Conservation (phyloP, 495 filamentous ascomycete genomes). For the Penicillium canescens region DNA sequence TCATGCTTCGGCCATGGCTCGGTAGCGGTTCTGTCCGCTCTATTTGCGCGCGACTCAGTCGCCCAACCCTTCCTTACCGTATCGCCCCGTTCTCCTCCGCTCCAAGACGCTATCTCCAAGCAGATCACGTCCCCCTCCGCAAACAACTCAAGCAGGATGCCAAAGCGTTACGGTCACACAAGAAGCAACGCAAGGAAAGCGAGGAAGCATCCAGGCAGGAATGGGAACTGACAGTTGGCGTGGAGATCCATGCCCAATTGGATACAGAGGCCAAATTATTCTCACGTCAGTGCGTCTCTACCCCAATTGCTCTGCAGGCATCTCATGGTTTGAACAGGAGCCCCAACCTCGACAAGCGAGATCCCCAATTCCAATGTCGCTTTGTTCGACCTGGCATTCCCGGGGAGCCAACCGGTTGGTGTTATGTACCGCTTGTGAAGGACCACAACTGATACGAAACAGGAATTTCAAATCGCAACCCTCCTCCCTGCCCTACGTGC, state of each 20-base stretch:
- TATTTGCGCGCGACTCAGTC: constrained; percentile 14
- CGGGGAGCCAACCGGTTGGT: constrained; percentile 76
- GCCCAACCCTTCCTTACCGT: constrained; percentile 5
- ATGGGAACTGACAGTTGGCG: constrained; percentile 92
- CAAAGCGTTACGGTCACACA: constrained; percentile 46
- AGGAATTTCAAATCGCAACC: constrained; percentile 77
- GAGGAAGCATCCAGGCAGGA: constrained; percentile 39
- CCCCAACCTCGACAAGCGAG: constrained; percentile 67
- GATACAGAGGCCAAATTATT: constrained; percentile 87
- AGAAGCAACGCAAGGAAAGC: constrained; percentile 36
- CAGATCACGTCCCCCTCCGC: constrained; percentile 56
- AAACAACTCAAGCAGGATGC: constrained; percentile 76
- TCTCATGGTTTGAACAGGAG: constrained; percentile 38
- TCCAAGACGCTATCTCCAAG: constrained; percentile 24
- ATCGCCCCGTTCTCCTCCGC: constrained; percentile 10
- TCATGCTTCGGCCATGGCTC: constrained; percentile 41
- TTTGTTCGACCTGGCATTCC: constrained; percentile 85
- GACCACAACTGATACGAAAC: constrained; percentile 9
- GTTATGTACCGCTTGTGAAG: background rate
- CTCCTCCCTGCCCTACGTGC: constrained; percentile 88
- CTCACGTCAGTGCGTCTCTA: constrained; percentile 50
- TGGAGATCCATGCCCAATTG: constrained; percentile 96
- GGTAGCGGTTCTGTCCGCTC: constrained; percentile 32
- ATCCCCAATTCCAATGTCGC: constrained; percentile 82
- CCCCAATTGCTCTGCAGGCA: background rate